These are phyloP conservation scores for Pseudomicrostroma phylloplanum DNA, from an alignment of 1,284 basidiomycete species.

Conservation along the genomic window DNA sequence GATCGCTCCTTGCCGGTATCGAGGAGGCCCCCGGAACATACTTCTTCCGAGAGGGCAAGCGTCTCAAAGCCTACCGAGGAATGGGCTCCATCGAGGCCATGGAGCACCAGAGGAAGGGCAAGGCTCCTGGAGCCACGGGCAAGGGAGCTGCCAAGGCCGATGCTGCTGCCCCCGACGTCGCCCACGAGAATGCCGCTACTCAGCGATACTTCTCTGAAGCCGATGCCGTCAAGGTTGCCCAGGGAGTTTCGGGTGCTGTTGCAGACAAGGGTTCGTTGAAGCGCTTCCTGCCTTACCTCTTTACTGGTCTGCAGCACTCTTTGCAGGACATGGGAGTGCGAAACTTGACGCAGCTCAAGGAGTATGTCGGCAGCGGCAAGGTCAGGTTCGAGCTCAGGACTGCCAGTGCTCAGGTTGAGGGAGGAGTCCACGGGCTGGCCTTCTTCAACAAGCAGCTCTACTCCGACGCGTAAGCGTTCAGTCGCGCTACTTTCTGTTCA, in stretches of 20 bases:
- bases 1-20: slow-evolving; percentile 87
- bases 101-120: slow-evolving; percentile 47
- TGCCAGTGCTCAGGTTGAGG: slow-evolving; percentile 90
- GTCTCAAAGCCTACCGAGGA: slow-evolving; percentile 95
- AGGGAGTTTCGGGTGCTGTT: slow-evolving; percentile 88
- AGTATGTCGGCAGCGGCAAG: slow-evolving; percentile 61
- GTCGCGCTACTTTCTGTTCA: neutral
- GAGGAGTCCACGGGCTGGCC: slow-evolving; percentile 74
- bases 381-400: slow-evolving; percentile 92
- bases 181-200: slow-evolving; percentile 83
- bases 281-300: slow-evolving; percentile 79
- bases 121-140: slow-evolving; percentile 51
- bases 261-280: slow-evolving; percentile 92
- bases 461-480: neutral
- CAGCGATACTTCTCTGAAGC: slow-evolving; percentile 95
- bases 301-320: slow-evolving; percentile 88
- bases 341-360: slow-evolving; percentile 62
- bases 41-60: slow-evolving; percentile 97
- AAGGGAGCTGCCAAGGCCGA: slow-evolving; percentile 55
- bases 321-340: slow-evolving; percentile 86
- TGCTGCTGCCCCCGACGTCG: slow-evolving; percentile 52
- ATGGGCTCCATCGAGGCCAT: slow-evolving; percentile 69
- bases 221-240: slow-evolving; percentile 87
- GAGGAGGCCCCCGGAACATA: slow-evolving; percentile 97
- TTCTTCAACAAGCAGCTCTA: slow-evolving; percentile 62